Conservation (phyloP, 2,329 filamentous ascomycete species). For the Colletotrichum navitas region DNA sequence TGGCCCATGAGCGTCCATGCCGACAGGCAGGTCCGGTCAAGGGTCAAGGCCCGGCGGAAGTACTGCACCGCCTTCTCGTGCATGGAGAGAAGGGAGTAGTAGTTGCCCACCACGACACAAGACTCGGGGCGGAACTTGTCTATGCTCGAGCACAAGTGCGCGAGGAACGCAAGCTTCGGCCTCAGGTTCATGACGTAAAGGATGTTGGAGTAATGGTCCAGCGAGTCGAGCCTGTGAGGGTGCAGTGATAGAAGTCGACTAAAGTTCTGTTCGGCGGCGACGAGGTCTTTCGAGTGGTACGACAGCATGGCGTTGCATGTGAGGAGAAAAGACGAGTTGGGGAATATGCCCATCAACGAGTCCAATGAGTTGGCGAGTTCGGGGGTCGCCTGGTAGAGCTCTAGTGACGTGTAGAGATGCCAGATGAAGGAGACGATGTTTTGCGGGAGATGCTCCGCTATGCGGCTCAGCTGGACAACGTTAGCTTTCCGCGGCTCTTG, state of each 20-base stretch:
- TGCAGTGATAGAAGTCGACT: constrained; percentile 84
- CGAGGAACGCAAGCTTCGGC: constrained; percentile 91
- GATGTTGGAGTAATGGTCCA: constrained; percentile 98
- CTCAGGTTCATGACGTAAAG: constrained; percentile 91
- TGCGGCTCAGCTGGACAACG: constrained; percentile 73
- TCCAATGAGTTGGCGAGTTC: constrained; percentile 80
- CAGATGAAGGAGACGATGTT: constrained; percentile 97
- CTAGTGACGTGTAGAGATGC: constrained; percentile 89
- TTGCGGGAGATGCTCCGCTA: constrained; percentile 80
- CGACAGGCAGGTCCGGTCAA: constrained; percentile 91
- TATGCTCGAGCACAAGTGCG: constrained; percentile 88
- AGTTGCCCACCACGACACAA: constrained; percentile 96
- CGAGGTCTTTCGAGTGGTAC: constrained; percentile 89
- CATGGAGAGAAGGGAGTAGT: constrained; percentile 92
- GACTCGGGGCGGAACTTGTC: constrained; percentile 98
- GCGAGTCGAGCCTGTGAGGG: constrained; percentile 82
- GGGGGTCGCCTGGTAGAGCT: constrained; percentile 88
- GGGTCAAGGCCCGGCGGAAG: constrained; percentile 90
- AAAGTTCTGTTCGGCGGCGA: constrained; percentile 75
- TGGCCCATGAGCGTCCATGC: constrained; percentile 99
- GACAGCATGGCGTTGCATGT: constrained; percentile 89
- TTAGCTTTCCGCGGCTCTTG: constrained; percentile 46
- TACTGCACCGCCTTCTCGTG: constrained; percentile 99
- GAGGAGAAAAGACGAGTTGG: constrained; percentile 87
- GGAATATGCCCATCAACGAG: constrained; percentile 87